Evolutionary conservation across 495 filamentous ascomycete species (phyloP).

Genomic region (Neurospora sp.): DNA sequence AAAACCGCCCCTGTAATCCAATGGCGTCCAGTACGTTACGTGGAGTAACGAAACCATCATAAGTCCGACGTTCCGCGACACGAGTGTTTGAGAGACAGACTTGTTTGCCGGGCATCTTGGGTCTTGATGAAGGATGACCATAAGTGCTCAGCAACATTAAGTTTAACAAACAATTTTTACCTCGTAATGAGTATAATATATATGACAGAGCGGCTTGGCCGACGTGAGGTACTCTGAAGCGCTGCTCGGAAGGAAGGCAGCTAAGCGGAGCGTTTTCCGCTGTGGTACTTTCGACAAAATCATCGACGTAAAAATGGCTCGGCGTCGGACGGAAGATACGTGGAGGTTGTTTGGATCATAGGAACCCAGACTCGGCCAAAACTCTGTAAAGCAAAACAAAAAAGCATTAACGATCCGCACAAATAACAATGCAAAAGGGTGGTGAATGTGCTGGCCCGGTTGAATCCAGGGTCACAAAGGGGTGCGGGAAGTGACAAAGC

Average conservation of each 20-base stretch:
- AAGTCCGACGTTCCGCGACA: neutral
- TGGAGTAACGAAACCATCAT: neutral
- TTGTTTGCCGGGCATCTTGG: neutral
- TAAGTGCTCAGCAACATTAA: neutral
- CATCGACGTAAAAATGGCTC: neutral
- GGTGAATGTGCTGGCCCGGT: neutral
- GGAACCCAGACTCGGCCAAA: constrained; percentile 38
- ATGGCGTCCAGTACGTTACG: neutral
- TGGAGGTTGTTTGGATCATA: constrained; percentile 18
- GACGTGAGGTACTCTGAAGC: neutral
- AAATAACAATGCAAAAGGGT: neutral
- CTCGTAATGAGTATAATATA: neutral
- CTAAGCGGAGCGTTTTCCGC: neutral
- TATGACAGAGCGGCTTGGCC: neutral
- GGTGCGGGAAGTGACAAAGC: neutral
- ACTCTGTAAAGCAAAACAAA: constrained; percentile 21
- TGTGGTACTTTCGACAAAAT: neutral
- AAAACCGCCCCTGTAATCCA: neutral
- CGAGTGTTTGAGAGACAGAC: neutral
- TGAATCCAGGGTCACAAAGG: neutral
- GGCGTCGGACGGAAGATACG: neutral
- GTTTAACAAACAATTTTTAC: neutral
- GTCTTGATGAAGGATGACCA: neutral
- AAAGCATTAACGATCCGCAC: neutral
- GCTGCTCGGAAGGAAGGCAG: neutral